phyloP scores from a whole-genome alignment of 2,329 filamentous ascomycete species.

The Sporothrix pallida region DNA sequence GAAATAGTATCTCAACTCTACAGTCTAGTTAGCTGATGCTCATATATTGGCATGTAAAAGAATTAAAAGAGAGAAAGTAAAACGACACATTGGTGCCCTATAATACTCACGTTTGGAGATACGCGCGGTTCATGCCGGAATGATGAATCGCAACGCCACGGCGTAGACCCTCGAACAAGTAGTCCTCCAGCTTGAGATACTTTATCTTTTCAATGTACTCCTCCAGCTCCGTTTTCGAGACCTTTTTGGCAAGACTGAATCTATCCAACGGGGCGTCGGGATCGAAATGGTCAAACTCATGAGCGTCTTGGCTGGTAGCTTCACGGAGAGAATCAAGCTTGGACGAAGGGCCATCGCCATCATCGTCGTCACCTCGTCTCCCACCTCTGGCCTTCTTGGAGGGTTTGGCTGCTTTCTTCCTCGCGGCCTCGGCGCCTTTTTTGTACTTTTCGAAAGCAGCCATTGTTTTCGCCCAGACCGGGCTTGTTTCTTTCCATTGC shows the following conservation, averaged over 20 bases:
- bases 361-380: conserved; percentile 47
- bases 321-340: conserved; percentile 65
- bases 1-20: conserved; percentile 73
- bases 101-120: conserved; percentile 64
- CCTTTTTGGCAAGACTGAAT: conserved; percentile 71
- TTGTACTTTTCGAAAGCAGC: conserved; percentile 58
- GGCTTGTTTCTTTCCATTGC: conserved; percentile 61
- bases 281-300: conserved; percentile 68
- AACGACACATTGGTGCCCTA: conserved; percentile 18
- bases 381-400: conserved; percentile 49
- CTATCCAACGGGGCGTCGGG: conserved; percentile 66
- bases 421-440: conserved; percentile 49
- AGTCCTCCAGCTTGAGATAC: conserved; percentile 55
- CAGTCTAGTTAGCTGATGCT: background rate
- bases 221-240: conserved; percentile 64
- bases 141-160: conserved; percentile 80
- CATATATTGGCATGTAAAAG: background rate
- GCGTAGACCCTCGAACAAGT: conserved; percentile 64
- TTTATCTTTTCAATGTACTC: conserved; percentile 58
- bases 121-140: conserved; percentile 77
- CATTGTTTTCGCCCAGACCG: conserved; percentile 66
- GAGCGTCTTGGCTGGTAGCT: conserved; percentile 59
- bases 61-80: conserved; percentile 21
- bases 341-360: conserved; percentile 50
- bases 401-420: conserved; percentile 31